These are phyloP conservation scores for Sarocladium kiliense DNA, from an alignment of 2,329 filamentous ascomycete genomes.

Conservation along the genomic window DNA sequence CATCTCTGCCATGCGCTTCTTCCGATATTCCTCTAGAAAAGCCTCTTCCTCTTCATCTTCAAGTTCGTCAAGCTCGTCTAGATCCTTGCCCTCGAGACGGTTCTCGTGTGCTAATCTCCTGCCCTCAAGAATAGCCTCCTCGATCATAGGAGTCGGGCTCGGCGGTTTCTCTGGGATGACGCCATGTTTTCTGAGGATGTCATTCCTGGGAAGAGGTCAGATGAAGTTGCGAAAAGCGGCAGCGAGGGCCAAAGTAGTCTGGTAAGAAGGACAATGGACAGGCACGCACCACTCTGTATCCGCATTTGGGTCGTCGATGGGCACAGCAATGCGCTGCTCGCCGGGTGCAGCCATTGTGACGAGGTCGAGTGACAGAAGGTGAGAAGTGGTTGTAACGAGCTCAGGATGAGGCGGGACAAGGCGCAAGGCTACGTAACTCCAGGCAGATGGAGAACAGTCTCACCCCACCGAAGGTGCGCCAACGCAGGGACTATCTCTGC, in stretches of 20 bases:
- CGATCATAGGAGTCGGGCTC: conserved; percentile 90
- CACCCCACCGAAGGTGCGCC: background rate
- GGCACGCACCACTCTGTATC: conserved; percentile 86
- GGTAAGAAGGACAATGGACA: conserved; percentile 10
- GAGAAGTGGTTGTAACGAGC: background rate
- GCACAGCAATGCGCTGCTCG: conserved; percentile 68
- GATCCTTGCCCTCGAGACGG: conserved; percentile 84
- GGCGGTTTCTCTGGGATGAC: conserved; percentile 97
- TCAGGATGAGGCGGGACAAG: background rate
- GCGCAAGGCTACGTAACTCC: conserved; percentile 4
- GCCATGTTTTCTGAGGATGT: conserved; percentile 94
- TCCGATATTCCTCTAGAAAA: conserved; percentile 81
- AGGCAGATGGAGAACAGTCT: background rate
- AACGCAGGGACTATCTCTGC: background rate
- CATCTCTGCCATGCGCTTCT: conserved; percentile 83
- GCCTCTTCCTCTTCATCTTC: conserved; percentile 94
- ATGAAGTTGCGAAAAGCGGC: background rate
- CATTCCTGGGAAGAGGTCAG: conserved; percentile 64
- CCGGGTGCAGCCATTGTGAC: conserved; percentile 52
- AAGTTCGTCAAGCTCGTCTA: conserved; percentile 88
- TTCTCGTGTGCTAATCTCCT: conserved; percentile 84
- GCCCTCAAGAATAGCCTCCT: conserved; percentile 86
- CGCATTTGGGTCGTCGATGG: conserved; percentile 90
- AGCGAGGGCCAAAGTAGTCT: background rate
- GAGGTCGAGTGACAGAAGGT: background rate